A percentile compares a stretch with the other conserved stretches of the same genome.
phyloP scores from a whole-genome alignment of 345 rosid genomes.

The Balakata baccata region DNA sequence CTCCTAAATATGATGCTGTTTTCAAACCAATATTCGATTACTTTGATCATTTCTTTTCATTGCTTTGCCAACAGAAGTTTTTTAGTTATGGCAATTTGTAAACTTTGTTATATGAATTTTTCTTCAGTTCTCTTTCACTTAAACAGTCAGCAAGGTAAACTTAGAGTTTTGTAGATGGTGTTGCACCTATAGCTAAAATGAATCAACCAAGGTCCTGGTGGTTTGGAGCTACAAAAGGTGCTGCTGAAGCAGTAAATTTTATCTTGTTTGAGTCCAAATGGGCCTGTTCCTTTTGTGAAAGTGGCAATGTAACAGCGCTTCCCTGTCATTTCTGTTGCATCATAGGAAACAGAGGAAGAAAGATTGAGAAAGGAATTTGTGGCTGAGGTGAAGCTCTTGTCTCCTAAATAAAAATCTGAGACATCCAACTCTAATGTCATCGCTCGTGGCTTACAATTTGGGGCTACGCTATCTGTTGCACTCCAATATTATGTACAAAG shows the following conservation, averaged over 20 bases:
- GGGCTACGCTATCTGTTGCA: conserved; percentile 83
- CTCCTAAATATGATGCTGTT: conserved; percentile 87
- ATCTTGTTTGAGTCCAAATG: conserved; percentile 16
- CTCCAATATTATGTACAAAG: conserved; percentile 83
- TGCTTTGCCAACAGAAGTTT: too few relatives aligned
- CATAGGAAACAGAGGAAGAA: conserved; percentile 93
- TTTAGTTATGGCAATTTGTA: conserved; percentile 94
- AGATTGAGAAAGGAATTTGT: conserved; percentile 77
- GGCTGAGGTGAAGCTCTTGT: conserved; percentile 51
- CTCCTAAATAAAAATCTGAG: conserved; percentile 70
- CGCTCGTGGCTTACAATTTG: conserved; percentile 91
- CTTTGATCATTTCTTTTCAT: conserved; percentile 83
- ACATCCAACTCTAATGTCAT: conserved; percentile 92
- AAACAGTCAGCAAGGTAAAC: background rate
- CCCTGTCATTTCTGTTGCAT: conserved; percentile 10
- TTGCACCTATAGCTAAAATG: conserved; percentile 99
- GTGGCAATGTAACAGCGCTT: conserved; percentile 9
- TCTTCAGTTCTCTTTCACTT: background rate
- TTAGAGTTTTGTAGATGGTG: conserved; percentile 63
- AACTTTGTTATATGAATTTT: conserved; percentile 22
- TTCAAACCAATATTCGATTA: conserved; percentile 81
- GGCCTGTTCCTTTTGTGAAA: conserved; percentile 1
- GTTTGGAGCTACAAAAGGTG: conserved; percentile 94
- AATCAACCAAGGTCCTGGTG: conserved; percentile 96
- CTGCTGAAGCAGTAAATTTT: conserved; percentile 77